These are phyloP conservation scores for Dictyostelium purpureum DNA, from an alignment of 78 protist genomes.

Conservation along the genomic window DNA sequence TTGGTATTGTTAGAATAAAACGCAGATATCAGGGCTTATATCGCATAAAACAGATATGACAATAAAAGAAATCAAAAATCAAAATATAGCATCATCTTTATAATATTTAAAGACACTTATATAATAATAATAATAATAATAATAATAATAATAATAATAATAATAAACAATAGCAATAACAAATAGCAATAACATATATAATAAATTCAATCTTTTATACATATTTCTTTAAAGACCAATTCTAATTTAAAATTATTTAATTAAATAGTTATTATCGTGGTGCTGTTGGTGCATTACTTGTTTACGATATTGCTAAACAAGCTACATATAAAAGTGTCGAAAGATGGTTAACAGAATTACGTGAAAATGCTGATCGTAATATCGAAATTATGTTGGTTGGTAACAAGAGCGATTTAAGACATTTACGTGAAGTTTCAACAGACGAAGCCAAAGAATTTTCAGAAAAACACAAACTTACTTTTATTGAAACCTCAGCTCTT, in stretches of 20 bases:
- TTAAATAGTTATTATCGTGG: slow-evolving; percentile 91
- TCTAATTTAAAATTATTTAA: no score
- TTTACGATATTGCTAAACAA: slow-evolving; percentile 70
- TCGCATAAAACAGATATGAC: no score
- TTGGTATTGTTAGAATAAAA: no score
- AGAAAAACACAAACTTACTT: slow-evolving; percentile 74
- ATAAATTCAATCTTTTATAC: neutral
- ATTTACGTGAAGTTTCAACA: slow-evolving; percentile 85
- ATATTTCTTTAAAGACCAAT: neutral
- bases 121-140: no score
- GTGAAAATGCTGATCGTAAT: slow-evolving; percentile 95
- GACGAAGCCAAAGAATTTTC: slow-evolving; percentile 86
- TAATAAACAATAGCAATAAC: neutral
- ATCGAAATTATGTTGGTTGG: slow-evolving; percentile 98
- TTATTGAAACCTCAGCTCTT: slow-evolving; percentile 86
- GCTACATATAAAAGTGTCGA: slow-evolving; percentile 84
- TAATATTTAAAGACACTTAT: neutral
- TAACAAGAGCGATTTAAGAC: slow-evolving; percentile 93
- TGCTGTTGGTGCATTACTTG: slow-evolving; percentile 95
- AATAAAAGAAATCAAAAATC: no score
- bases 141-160: no score
- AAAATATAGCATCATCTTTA: no score
- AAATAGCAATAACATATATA: neutral
- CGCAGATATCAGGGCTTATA: no score
- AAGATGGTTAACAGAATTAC: slow-evolving; percentile 86